Conservation (phyloP, 768 basidiomycete species). For the Tricholoma sp. region DNA sequence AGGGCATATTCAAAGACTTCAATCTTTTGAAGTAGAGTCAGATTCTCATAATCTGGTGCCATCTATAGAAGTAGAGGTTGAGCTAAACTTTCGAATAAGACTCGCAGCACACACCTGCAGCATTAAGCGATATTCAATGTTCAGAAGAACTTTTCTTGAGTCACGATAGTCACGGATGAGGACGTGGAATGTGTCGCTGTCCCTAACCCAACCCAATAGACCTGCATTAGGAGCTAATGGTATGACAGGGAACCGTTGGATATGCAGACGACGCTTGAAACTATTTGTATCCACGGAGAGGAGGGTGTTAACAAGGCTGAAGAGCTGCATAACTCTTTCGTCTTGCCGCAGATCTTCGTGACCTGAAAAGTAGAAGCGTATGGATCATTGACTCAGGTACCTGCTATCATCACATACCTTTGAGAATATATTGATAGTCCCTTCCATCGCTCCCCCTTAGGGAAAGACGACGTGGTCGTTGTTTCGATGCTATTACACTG, state of each 20-base stretch:
- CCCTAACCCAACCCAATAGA: constrained; percentile 91
- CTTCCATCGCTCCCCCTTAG: constrained; percentile 88
- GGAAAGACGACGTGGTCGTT: constrained; percentile 85
- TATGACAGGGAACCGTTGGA: constrained; percentile 88
- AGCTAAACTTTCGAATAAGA: background rate
- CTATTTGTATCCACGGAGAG: constrained; percentile 90
- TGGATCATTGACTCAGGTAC: background rate
- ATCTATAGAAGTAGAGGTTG: constrained; percentile 48
- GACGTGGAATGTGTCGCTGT: constrained; percentile 93
- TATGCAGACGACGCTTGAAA: constrained; percentile 93
- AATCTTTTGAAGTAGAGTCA: constrained; percentile 93
- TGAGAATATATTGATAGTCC: constrained; percentile 88
- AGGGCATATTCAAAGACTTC: constrained; percentile 99
- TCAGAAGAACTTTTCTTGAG: constrained; percentile 90
- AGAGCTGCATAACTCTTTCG: constrained; percentile 98
- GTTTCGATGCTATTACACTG: constrained; percentile 93
- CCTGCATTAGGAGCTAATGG: constrained; percentile 96
- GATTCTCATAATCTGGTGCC: constrained; percentile 97
- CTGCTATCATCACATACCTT: constrained; percentile 49
- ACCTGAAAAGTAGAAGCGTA: constrained; percentile 40
- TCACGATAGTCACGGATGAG: constrained; percentile 96
- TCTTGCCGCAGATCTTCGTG: constrained; percentile 99
- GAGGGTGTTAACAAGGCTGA: constrained; percentile 93
- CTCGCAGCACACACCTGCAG: constrained; percentile 62
- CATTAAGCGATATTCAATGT: constrained; percentile 99